phyloP scores from a whole-genome alignment of 441 rosid genomes.

The Daphne laureola region DNA sequence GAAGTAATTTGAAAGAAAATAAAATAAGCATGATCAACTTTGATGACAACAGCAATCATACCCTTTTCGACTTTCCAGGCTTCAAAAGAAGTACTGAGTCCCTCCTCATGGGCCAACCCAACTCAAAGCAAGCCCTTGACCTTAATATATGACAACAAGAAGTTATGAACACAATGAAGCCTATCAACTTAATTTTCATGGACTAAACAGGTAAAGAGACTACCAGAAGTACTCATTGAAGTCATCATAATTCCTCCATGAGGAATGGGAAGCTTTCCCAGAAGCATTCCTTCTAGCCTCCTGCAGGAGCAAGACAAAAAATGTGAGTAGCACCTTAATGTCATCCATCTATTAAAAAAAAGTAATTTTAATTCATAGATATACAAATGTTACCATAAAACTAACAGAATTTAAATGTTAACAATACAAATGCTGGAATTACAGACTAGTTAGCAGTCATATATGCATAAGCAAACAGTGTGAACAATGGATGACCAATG shows the following conservation, averaged over 20 bases:
- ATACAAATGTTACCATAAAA: conserved; percentile 12
- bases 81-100: conserved; percentile 47
- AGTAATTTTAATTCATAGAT: conserved; percentile 5
- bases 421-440: background rate
- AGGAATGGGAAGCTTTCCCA: conserved; percentile 98
- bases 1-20: too few relatives aligned
- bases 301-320: conserved; percentile 31
- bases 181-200: background rate
- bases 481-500: too few relatives aligned
- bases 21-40: too few relatives aligned
- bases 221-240: conserved; percentile 99
- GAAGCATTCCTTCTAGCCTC: conserved; percentile 68
- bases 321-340: background rate
- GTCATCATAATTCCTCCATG: conserved; percentile 99
- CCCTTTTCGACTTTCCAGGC: conserved; percentile 77
- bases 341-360: background rate
- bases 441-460: background rate
- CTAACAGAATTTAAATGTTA: background rate
- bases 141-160: conserved; percentile 27
- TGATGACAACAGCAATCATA: conserved; percentile 22
- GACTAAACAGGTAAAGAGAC: conserved; percentile 16
- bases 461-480: too few relatives aligned
- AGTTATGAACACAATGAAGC: conserved; percentile 9
- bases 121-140: conserved; percentile 94
- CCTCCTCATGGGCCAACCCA: conserved; percentile 72